Base-by-base conservation (phyloP, 768 basidiomycete genomes). In the Auriscalpium microsporum region DNA sequence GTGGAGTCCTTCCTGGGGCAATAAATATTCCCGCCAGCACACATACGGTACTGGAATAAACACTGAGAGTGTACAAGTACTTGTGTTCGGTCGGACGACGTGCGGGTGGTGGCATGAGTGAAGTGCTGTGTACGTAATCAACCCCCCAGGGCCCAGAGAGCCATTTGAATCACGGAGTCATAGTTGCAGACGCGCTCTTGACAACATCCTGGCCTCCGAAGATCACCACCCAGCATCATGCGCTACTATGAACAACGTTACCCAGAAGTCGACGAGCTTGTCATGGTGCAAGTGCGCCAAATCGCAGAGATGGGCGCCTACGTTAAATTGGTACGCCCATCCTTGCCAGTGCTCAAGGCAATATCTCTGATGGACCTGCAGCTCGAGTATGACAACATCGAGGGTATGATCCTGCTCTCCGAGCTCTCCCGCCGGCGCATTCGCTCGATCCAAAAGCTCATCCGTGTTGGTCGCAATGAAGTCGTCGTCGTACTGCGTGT, bases 241-340 rank as follows among this genome's bases (percentile, higher is more conserved):
- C 83, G 94, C 40, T 97, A 92, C 72, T 96, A 95, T 71, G 85
- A 91, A 69, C 89, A 88, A 66, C 83, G 85, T 64, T 96, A 94
- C 68, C 94, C 94, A 28, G 90, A 97, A 71, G 91, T 96, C 59
- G 95, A 99, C 69, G 91, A 96, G 70, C 85, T 98, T 51, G 96
- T 98, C 72, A 97, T 98, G 95, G 96, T 99, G 11, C 94, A 98
- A 68, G 96, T 99, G 60, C 90, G 91, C 70, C 93, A 96, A 74
- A 99, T 99, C 65, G 92, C 94, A 52, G 95, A 99, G 72, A 99
- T 98, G 95, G 96, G 96, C 48, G 96, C 96, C 46, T 98, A 99
- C 69, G 96, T 99, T 60, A 97, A 97, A 68, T 78, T 99, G 63
- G 94, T 95, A 62, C 63, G 88, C 75, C 19, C 23, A 16, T 53